Evolutionary conservation across 306 rosid genomes (phyloP), one percentile per base, ranked within the genome.

Genomic region (Luffa aegyptiaca): DNA sequence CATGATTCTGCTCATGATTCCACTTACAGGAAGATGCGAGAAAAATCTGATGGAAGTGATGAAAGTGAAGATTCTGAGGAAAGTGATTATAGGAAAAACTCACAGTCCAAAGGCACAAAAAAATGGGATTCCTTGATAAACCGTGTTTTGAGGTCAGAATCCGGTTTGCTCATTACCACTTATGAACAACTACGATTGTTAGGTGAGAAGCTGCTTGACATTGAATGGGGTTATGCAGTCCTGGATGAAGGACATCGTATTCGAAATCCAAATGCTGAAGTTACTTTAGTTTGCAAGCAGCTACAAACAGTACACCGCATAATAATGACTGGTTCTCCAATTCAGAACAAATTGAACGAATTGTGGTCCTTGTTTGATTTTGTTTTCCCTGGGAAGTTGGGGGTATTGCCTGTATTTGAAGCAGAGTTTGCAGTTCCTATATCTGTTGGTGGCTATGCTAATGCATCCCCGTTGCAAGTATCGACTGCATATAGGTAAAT

Each of bases 311-410:
- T 92, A 77, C 97, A 95, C 81, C 98, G 97, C 56, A 85, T 95
- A 80, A 91, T 95, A 84, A 92, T 95, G 97, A 88, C 97, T n/a
- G 98, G 98, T 80, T 87, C 97, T 68, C 98, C 98, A 80, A 95
- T 95, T 89, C 98, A 95, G 92, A 95, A 95, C 88, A 92, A 90
- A 84, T 85, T 95, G 90, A 76, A 88, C 46, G 98, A 95, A 84
- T 83, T 95, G 71, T 95, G 98, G 98, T 95, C 98, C 75, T 87
- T 95, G 90, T 95, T 92, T 91, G 98, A 95, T 88, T 95, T 95
- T 87, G 98, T 95, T 85, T 95, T 95, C 84, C 98, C 98, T 80
- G 98, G 98, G 80, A 95, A 92, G 86, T 85, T 95, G 85, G 98
- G 98, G 82, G 98, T 95, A 77, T 89, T 92, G 88, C 98, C 98